These are phyloP conservation scores for Candida sphagnicola DNA, from an alignment of 805 yeast genomes.

Conservation along the genomic window DNA sequence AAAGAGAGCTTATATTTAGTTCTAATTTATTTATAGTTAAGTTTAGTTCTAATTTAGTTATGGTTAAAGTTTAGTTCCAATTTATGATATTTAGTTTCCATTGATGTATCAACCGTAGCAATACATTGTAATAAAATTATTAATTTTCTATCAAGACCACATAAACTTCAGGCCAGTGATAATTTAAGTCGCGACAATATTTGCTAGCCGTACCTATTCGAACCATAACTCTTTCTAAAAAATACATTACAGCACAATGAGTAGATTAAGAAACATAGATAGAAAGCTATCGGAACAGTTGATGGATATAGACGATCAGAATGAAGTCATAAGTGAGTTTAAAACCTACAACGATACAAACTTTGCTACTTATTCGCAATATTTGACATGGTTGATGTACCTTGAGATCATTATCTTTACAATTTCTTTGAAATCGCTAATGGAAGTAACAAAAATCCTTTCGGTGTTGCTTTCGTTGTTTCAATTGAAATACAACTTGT, in stretches of 20 bases:
- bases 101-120: too few species aligned
- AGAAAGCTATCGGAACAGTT: conserved; percentile 2
- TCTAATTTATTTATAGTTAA: too few species aligned
- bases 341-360: background rate
- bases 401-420: background rate
- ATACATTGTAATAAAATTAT: too few species aligned
- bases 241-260: background rate
- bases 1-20: too few species aligned
- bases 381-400: background rate
- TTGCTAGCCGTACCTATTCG: too few species aligned
- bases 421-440: background rate
- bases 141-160: too few species aligned
- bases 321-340: background rate
- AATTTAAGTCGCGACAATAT: too few species aligned
- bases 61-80: too few species aligned
- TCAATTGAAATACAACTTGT: conserved; percentile 3
- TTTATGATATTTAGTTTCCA: too few species aligned
- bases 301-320: conserved; percentile 3
- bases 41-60: too few species aligned
- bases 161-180: too few species aligned
- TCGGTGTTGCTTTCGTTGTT: conserved; percentile 1
- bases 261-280: conserved; percentile 2
- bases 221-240: too few species aligned
- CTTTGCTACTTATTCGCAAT: background rate
- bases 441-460: background rate